Evolutionary conservation across 2,329 filamentous ascomycete species (phyloP), one percentile per base, ranked within the genome.

Genomic region (Fusarium chaquense): DNA sequence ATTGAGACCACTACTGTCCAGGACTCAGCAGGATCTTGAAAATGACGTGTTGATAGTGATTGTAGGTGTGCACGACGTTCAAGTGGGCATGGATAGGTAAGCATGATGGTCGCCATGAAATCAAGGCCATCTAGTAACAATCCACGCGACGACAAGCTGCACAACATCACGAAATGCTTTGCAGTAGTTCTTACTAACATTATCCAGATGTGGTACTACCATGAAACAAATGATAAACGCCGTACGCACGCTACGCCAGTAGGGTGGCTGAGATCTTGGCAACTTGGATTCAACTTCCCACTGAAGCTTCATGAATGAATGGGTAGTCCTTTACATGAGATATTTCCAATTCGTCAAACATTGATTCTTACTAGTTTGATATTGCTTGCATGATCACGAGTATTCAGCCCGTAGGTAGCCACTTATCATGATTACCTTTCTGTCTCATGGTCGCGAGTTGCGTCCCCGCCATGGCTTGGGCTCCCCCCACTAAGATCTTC

Each of bases 401-500:
- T n/a, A 26, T 20, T 54, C 7, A n/a, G 16, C 8, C 7, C 33
- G 18, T 40, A 36, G 16, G 18, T 36, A 36, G 16, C 38, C 35
- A 18, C 41, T 49, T 20, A 46, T 46, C 44, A 46, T 32, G 44
- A 32, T 40, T 40, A 12, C 33, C 28, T 30, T 10, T 41, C 49
- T 52, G 26, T 30, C 13, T 67, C 56, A 66, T 66, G 60, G 22
- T 16, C 41, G 41, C 49, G 30, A 40, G 22, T 16, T 50, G 36
- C 49, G 32, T 64, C 63, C 67, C 45, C 45, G 51, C 41, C 58
- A 30, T 30, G 41, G 57, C 57, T 63, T 44, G 45, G 47, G 40
- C 46, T 70, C 41, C 64, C 58, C 67, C 58, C 67, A 49, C 69
- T 45, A 61, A 58, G 58, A 67, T 70, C 58, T 53, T 41, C 58